phyloP scores from a whole-genome alignment of 345 rosid genomes.

The Camelina laxa region DNA sequence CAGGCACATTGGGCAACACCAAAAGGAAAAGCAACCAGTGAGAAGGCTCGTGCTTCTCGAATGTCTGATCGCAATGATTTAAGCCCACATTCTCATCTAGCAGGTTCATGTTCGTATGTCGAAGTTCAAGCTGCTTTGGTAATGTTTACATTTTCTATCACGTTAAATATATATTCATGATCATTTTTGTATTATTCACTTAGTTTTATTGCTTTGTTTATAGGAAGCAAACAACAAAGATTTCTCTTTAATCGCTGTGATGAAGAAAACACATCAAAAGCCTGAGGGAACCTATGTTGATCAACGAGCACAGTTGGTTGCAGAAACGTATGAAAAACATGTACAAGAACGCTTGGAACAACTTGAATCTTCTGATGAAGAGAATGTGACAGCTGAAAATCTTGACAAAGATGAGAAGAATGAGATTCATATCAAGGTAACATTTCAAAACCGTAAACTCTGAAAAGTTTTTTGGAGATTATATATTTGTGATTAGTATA shows the following conservation, averaged over 20 bases:
- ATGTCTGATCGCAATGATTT: background rate
- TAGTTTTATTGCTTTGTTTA: background rate
- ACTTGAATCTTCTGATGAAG: too few species aligned
- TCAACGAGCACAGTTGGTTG: background rate
- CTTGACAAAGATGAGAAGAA: background rate
- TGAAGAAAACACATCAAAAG: slow-evolving; percentile 20
- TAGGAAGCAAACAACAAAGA: slow-evolving; percentile 2
- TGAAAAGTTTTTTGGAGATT: too few species aligned
- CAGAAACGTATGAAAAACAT: background rate
- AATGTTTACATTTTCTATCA: background rate
- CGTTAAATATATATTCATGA: background rate
- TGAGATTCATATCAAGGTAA: background rate
- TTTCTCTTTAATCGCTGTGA: background rate
- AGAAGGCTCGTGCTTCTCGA: slow-evolving; percentile 11
- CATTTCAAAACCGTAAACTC: too few species aligned
- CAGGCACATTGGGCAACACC: background rate
- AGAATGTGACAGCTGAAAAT: too few species aligned
- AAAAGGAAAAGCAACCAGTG: background rate
- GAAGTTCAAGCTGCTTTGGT: background rate
- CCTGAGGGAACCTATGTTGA: background rate
- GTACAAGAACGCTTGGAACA: too few species aligned
- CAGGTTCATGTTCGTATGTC: background rate
- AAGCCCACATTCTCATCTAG: background rate
- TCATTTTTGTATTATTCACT: background rate
- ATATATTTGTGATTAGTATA: too few species aligned